These are phyloP conservation scores for Breynia disticha DNA, from an alignment of 441 rosid genomes.

Conservation along the genomic window DNA sequence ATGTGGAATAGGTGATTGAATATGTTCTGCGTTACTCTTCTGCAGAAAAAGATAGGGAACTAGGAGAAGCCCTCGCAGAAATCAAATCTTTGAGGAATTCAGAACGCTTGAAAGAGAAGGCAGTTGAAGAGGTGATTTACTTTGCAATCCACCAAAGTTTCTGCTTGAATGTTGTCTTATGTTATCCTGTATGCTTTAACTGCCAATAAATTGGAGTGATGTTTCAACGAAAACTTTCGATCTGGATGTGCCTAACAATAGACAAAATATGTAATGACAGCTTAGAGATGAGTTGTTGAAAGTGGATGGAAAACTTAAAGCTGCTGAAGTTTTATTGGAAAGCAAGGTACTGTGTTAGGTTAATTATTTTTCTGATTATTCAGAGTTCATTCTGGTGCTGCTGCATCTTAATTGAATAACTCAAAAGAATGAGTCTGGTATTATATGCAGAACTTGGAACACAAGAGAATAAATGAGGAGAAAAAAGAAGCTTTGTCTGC, in stretches of 20 bases:
- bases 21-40: not conserved
- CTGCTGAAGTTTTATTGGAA: slow-evolving; percentile 51
- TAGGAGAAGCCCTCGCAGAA: slow-evolving; percentile 76
- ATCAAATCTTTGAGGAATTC: slow-evolving; percentile 68
- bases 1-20: not conserved
- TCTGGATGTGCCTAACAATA: no score
- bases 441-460: slow-evolving; percentile 65
- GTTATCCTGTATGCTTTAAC: not conserved
- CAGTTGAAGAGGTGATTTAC: slow-evolving; percentile 67
- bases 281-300: slow-evolving; percentile 56
- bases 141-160: not conserved
- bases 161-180: no score
- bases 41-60: slow-evolving; percentile 82
- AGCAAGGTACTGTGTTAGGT: slow-evolving; percentile 44
- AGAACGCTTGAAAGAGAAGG: slow-evolving; percentile 72
- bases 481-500: slow-evolving; percentile 89
- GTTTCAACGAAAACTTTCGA: not conserved
- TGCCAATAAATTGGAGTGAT: not conserved
- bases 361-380: slow-evolving; percentile 3
- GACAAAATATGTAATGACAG: slow-evolving; percentile 19
- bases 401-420: not conserved
- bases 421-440: not conserved
- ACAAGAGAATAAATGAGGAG: slow-evolving; percentile 78
- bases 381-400: not conserved
- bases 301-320: slow-evolving; percentile 58